Base-by-base conservation (phyloP, 1,284 basidiomycete species). In the Ustilago esculenta region DNA sequence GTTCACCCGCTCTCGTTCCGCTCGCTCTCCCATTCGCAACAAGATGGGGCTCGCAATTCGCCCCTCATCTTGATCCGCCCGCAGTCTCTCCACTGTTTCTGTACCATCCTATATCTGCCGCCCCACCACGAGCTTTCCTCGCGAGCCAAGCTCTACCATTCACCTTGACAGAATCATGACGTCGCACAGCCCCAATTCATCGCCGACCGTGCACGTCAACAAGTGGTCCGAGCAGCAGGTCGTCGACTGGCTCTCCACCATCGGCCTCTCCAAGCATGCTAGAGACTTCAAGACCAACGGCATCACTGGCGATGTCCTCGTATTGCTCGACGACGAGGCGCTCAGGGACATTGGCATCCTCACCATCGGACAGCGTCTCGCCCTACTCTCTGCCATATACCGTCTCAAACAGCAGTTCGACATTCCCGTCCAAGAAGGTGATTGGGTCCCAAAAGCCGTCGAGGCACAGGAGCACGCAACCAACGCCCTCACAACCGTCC, bases 251-350 rank as follows among this genome's bases (percentile, higher is more conserved):
- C 71, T 79, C 20, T 33, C 65, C 32, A 45, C 61, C 11, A 52
- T 72, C 27, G 71, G 67, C 11, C 55, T 77, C 20, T 36, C 55
- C 32, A 66, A 75, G 45, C 72, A 74, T 48, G 56, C 54, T 4
- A 37, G 43, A 10, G 58, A 64, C 44, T 77, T 77, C 34, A 59
- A 50, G 21, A 37, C 50, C 18, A 75, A 81, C 25, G 78, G 73
- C 42, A 80, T 81, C 65, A 72, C 66, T 17, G 80, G 80, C 24
- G 79, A 81, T 44, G 76, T 75, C 5, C 74, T 81, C 33, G 49
- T 80, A 14, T 47, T 77, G 12, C 73, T 81, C 46, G 80, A 81
- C 50, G 71, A 80, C 8, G 76, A 77, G 9, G 68, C 75, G 1
- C 66, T 81, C 44, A 71, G 58, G 21, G 80, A 81, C 27, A 59